Percentiles rank a stretch among this genome's conserved stretches.
phyloP scores from a whole-genome alignment of 2,329 filamentous ascomycete genomes.

The Dichotomopilus funicola region DNA sequence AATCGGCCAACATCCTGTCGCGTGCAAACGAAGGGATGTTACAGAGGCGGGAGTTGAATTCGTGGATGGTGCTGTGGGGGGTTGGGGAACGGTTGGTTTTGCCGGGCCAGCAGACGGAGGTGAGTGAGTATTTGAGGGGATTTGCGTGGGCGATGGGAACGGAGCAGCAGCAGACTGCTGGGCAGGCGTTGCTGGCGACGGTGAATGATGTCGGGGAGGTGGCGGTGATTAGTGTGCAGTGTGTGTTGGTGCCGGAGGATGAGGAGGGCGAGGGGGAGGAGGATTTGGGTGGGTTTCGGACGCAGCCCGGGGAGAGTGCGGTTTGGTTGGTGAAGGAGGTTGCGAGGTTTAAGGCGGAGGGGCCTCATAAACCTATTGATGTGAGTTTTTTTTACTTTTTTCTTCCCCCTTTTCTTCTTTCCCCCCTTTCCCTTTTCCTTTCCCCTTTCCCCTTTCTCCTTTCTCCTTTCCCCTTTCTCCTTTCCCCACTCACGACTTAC shows the following conservation, averaged over 20 bases:
- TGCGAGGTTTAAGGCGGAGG: constrained; percentile 41
- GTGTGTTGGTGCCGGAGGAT: constrained; percentile 29
- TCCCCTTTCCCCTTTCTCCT: background rate
- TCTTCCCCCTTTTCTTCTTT: background rate
- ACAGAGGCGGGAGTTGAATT: constrained; percentile 29
- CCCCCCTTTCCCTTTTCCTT: background rate
- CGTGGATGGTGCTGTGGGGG: constrained; percentile 51
- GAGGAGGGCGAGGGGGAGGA: constrained; percentile 14
- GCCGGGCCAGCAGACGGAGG: constrained; percentile 35
- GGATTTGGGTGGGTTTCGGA: constrained; percentile 7
- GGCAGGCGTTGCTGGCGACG: constrained; percentile 45
- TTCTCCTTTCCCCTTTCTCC: background rate
- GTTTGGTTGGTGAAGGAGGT: constrained; percentile 48
- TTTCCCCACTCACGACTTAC: background rate
- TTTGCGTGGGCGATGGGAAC: constrained; percentile 48
- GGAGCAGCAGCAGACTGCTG: constrained; percentile 21
- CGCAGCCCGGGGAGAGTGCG: constrained; percentile 16
- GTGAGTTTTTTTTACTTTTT: constrained; percentile 24
- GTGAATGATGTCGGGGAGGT: constrained; percentile 44
- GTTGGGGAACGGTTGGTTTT: constrained; percentile 46
- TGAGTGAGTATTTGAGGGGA: constrained; percentile 42
- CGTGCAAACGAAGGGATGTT: constrained; percentile 24
- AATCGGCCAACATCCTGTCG: constrained; percentile 19
- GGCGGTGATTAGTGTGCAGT: constrained; percentile 44
- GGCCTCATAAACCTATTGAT: constrained; percentile 36